Conservation (phyloP, 2,329 filamentous ascomycete species). For the Ophiosphaerella narmari region DNA sequence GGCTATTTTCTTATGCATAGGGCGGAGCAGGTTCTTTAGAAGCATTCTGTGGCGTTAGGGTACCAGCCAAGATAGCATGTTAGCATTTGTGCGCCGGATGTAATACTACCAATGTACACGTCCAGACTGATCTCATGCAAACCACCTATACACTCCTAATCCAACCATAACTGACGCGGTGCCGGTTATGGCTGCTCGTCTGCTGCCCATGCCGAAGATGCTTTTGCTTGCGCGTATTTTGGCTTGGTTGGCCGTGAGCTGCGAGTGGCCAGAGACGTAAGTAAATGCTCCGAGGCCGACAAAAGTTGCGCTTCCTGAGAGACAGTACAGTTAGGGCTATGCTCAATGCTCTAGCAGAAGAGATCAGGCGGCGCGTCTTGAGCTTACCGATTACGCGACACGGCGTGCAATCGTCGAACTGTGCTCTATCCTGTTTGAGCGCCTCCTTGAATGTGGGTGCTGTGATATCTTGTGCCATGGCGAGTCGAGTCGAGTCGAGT, state of each 20-base stretch:
- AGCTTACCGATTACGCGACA: constrained; percentile 71
- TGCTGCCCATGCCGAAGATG: constrained; percentile 48
- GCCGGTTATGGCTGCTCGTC: constrained; percentile 48
- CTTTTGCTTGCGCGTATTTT: constrained; percentile 49
- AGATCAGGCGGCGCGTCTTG: background rate
- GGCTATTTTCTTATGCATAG: constrained; percentile 25
- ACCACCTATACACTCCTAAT: constrained; percentile 51
- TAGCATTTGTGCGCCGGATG: constrained; percentile 2
- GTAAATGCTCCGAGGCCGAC: constrained; percentile 53
- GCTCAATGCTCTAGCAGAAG: no score
- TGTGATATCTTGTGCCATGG: constrained; percentile 19
- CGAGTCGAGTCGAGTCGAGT: background rate
- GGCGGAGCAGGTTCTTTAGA: constrained; percentile 27
- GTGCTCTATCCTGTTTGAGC: constrained; percentile 36
- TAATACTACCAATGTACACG: background rate
- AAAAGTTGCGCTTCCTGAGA: constrained; percentile 51
- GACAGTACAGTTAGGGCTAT: no score
- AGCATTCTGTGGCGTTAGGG: constrained; percentile 31
- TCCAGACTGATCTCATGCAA: constrained; percentile 27
- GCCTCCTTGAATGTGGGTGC: constrained; percentile 36
- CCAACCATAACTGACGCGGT: constrained; percentile 49
- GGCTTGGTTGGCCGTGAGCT: constrained; percentile 48
- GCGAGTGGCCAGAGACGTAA: constrained; percentile 52
- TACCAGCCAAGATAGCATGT: constrained; percentile 18
- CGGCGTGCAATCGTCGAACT: constrained; percentile 67